Conservation (phyloP, 805 yeast species). For the Candida ortonii region DNA sequence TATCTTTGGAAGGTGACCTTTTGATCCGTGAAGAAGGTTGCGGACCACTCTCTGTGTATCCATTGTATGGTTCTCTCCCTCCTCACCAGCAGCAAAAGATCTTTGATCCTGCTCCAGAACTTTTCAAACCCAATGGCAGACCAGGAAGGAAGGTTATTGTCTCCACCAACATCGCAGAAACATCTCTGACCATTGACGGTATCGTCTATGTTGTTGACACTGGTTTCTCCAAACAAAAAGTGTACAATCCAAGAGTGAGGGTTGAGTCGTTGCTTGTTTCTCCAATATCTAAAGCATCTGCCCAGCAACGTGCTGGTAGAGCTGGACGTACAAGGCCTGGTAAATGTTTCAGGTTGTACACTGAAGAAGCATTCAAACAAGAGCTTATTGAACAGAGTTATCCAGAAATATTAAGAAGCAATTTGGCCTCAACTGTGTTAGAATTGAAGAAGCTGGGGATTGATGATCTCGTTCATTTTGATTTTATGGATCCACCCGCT, state of each 20-base stretch:
- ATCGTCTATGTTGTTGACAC: constrained; percentile 97
- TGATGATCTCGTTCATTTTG: constrained; percentile 95
- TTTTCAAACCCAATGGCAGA: constrained; percentile 68
- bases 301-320: constrained; percentile 99
- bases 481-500: constrained; percentile 99
- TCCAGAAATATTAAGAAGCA: constrained; percentile 91
- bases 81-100: constrained; percentile 94
- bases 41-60: constrained; percentile 88
- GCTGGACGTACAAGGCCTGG: constrained; percentile 99
- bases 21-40: constrained; percentile 82
- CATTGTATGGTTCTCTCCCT: constrained; percentile 93
- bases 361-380: constrained; percentile 93
- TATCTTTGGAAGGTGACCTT: constrained; percentile 85
- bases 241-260: constrained; percentile 92
- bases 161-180: constrained; percentile 95
- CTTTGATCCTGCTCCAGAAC: constrained; percentile 84
- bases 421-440: constrained; percentile 85
- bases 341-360: constrained; percentile 92
- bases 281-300: constrained; percentile 95
- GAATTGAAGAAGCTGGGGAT: constrained; percentile 92
- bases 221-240: constrained; percentile 95
- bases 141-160: constrained; percentile 95
- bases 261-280: constrained; percentile 93
- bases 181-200: constrained; percentile 96
- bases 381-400: constrained; percentile 93